Evolutionary conservation across 495 filamentous ascomycete genomes (phyloP), one percentile per base, ranked within the genome.

Genomic region (Aspergillus incahuasiensis): DNA sequence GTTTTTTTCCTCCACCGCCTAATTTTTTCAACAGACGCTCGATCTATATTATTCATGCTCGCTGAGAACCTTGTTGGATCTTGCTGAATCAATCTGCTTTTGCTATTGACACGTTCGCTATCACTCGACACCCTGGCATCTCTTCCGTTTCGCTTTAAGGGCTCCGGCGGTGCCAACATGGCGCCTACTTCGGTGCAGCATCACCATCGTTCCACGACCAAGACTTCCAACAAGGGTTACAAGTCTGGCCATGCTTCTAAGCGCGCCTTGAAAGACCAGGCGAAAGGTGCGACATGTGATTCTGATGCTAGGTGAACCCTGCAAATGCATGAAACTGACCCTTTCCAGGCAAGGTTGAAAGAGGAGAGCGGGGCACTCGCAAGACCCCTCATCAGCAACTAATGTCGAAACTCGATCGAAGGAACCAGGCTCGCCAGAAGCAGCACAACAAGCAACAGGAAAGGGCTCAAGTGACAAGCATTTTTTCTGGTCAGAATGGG

Each of bases 351-450:
- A 89, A 87, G 68, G 71, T 87, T 40, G 82, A 87, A 67, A 55
- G 58, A 54, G 64, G 71, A 68, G 60, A 86, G 73, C 72, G 75
- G 66, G 82, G 84, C 35, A 76, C 75, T 57, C 86, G 92, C 56
- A 95, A 89, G 72, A 95, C 92, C 40, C 88, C 88, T 55, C 90
- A 97, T 69, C 95, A 97, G 67, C 90, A 96, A 74, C 80, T 95
- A 68, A 95, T 95, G 89, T 95, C 92, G 34, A 98, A 96, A 73
- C 76, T 98, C 69, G 90, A 95, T 73, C 87, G 94, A 32, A 82
- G 89, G 63, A 96, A 98, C 71, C 90, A 92, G 75, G 88, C 89
- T 44, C 90, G 90, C 63, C 94, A 98, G 75, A 82, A 83, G 65
- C 87, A 91, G 59, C 78, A 82, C 58, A 72, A 81, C 59, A 96